Evolutionary conservation across 257 asterid species (phyloP).

Genomic region (Anisodus tanguticus): DNA sequence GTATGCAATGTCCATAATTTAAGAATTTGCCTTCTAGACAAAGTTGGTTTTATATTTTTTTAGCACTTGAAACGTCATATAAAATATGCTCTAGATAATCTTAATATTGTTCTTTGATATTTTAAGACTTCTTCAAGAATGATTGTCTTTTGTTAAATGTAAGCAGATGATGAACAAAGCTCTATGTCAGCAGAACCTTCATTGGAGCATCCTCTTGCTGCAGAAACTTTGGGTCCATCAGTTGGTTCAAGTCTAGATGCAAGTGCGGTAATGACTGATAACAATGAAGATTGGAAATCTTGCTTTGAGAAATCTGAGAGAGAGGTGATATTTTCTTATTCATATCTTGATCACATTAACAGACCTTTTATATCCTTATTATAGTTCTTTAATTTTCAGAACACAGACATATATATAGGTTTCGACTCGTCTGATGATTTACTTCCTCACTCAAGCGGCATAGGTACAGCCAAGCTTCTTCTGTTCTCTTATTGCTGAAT

Average conservation of each 20-base stretch:
- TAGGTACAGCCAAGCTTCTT: conserved; percentile 33
- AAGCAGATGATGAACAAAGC: conserved; percentile 31
- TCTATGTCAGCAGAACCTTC: conserved; percentile 29
- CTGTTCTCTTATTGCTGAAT: background rate
- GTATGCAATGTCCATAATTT: background rate
- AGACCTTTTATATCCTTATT: conserved; percentile 34
- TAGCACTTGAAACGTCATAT: background rate
- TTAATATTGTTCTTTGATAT: background rate
- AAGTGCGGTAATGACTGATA: conserved; percentile 42
- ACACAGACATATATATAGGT: conserved; percentile 49
- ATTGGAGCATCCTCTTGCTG: conserved; percentile 19
- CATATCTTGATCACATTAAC: conserved; percentile 11
- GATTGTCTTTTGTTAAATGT: conserved; percentile 21
- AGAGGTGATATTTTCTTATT: conserved; percentile 53
- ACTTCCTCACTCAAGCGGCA: conserved; percentile 44
- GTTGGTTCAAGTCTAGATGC: conserved; percentile 36
- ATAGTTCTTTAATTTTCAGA: conserved; percentile 43
- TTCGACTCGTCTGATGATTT: conserved; percentile 52
- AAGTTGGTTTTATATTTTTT: background rate
- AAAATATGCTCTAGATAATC: background rate
- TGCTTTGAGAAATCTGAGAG: conserved; percentile 45
- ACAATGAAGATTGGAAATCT: conserved; percentile 43
- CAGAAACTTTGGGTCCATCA: conserved; percentile 32
- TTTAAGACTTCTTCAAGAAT: conserved; percentile 18
- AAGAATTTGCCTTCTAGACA: background rate